A percentile compares a stretch with the other conserved stretches of the same genome.
Evolutionary conservation across 1,284 basidiomycete genomes (phyloP).

Genomic region (Leccinum huronense): DNA sequence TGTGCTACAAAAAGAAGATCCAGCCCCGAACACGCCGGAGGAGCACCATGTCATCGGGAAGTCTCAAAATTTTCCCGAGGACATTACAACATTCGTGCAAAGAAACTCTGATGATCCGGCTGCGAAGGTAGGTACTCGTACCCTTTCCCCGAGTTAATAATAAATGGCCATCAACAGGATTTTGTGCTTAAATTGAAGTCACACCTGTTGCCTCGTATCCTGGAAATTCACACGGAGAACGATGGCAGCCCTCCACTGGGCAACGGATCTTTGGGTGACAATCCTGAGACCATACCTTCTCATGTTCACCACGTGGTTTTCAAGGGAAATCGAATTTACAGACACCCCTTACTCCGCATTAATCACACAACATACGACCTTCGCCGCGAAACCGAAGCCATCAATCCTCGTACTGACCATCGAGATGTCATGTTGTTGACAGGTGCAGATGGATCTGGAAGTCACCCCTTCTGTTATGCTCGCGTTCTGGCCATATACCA

Average conservation of each 20-base stretch:
- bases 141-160: neutral
- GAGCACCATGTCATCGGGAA: constrained; percentile 20
- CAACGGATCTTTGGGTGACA: neutral
- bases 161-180: neutral
- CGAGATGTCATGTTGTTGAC: neutral
- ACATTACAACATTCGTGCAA: constrained; percentile 18
- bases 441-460: neutral
- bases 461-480: neutral
- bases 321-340: neutral
- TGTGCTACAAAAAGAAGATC: neutral
- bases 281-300: neutral
- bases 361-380: neutral
- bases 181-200: neutral
- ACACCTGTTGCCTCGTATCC: neutral
- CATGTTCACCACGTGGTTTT: neutral
- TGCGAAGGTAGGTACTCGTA: neutral
- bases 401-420: neutral
- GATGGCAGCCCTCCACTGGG: neutral
- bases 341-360: neutral
- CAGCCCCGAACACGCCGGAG: neutral
- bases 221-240: neutral
- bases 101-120: neutral
- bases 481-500: neutral
- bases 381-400: neutral
- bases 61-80: constrained; percentile 14